Base-by-base conservation (phyloP, 192 early-diverging fungal species). In the Pilobolus umbonatus region DNA sequence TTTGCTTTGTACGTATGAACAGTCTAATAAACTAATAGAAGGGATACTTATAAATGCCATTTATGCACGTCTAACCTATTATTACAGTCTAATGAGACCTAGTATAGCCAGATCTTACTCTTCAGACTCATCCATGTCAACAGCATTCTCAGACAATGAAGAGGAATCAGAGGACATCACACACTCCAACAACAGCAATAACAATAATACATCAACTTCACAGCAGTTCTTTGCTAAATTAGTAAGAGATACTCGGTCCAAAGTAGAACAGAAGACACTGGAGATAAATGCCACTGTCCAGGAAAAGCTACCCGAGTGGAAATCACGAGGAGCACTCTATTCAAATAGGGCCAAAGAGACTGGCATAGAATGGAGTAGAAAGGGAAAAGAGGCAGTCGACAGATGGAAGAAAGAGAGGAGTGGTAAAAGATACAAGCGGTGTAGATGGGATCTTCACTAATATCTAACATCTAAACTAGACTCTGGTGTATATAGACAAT, bases 241-340 rank as follows among this genome's bases (percentile, higher is more conserved):
- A 9, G 61, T 65, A 17, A 51, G 64, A 44, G 60, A 66, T 45
- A 71, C 63, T 30, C 50, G 58, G 35, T 61, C 53, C 2, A 52
- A 59, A 15, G 44, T 72, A 3, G 61, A 72, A 47, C 44, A 48
- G n/a, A 61, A 62, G 40, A 60, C 28, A 48, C 48, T 55, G 1
- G 70, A 63, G 19, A 39, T 72, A 8, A 62, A 69, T 50, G 67
- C 67, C 15, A 61, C 48, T 8, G 48, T 72, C 26, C 55, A 61
- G 35, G 70, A 72, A 45, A 60, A 54, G 12, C 26, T 72, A 21
- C 70, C 70, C 4, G 70, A 72, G 55, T 72, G 70, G 70, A 62
- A 60, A 30, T 43, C 45, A 14, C 59, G 52, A 12, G 56, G 70
- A 43, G 54, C 44, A n/a, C 60, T 62, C 56, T 62, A 66, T 43